Evolutionary conservation across 169 alveolate genomes (phyloP).

Genomic region (Theileria orientalis): DNA sequence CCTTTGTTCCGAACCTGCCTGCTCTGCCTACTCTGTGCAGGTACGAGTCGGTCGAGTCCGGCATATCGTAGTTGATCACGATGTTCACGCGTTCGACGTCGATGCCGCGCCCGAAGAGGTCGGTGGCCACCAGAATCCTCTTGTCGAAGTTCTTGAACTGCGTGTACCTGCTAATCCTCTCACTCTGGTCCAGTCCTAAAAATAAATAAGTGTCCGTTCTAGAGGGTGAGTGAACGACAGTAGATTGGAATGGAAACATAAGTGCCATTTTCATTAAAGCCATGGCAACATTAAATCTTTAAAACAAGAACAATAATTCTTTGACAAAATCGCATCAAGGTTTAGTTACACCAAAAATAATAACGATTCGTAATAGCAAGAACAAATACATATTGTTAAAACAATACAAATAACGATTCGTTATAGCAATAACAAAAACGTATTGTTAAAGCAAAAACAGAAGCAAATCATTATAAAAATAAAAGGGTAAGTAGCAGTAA

Average conservation of each 20-base stretch:
- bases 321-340: no score
- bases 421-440: no score
- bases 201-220: no score
- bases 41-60: constrained; percentile 87
- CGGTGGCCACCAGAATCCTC: constrained; percentile 99
- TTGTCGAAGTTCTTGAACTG: constrained; percentile 96
- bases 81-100: constrained; percentile 99
- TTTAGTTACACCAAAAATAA: no score
- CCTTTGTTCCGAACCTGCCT: constrained; percentile 99
- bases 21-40: constrained; percentile 98
- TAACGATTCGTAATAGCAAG: no score
- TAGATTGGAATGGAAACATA: constrained; percentile 6
- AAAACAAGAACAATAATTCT: no score
- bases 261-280: constrained; percentile 20
- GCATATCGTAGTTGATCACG: constrained; percentile 99
- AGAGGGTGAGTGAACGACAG: no score
- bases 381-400: no score
- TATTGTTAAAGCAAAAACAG: no score
- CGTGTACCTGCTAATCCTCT: constrained; percentile 92
- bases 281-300: not conserved
- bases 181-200: constrained; percentile 66
- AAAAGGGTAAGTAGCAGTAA: not conserved
- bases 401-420: no score
- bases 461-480: not conserved
- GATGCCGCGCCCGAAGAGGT: constrained; percentile 99